Conservation (phyloP, 108 stramenopile species). For the Asterionellopsis glacialis region DNA sequence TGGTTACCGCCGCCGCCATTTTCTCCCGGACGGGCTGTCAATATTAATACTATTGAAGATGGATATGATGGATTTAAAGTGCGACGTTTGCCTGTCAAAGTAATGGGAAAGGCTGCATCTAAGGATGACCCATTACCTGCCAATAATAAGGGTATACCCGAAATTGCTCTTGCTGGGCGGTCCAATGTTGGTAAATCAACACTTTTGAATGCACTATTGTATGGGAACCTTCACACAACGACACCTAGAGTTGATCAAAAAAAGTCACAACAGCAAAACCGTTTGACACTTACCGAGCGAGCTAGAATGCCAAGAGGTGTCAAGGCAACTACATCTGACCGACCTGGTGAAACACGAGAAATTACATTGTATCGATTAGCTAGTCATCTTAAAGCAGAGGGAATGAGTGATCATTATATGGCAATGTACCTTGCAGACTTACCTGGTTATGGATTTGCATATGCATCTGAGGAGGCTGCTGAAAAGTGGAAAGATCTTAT, state of each 20-base stretch:
- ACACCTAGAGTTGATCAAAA: constrained; percentile 3
- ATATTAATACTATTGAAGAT: not conserved
- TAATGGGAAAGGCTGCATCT: constrained; percentile 40
- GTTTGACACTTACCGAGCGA: constrained; percentile 6
- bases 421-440: constrained; percentile 61
- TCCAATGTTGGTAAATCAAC: constrained; percentile 83
- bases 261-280: not conserved
- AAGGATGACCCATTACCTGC: constrained; percentile 37
- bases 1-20: constrained; percentile 49
- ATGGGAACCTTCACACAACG: constrained; percentile 30
- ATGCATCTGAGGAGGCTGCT: constrained; percentile 38
- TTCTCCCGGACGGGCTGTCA: constrained; percentile 14
- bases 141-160: constrained; percentile 28
- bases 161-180: constrained; percentile 70
- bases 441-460: constrained; percentile 87
- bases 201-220: constrained; percentile 68
- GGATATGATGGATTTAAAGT: constrained; percentile 9
- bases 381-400: constrained; percentile 18
- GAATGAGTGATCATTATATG: not conserved
- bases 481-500: constrained; percentile 60
- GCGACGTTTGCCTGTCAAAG: constrained; percentile 43
- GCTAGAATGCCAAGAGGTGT: constrained; percentile 65
- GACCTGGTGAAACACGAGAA: constrained; percentile 69
- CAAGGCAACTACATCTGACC: constrained; percentile 56
- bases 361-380: constrained; percentile 77